Evolutionary conservation across 257 asterid genomes (phyloP), one percentile per base, ranked within the genome.

Genomic region (Agastache rugosa): DNA sequence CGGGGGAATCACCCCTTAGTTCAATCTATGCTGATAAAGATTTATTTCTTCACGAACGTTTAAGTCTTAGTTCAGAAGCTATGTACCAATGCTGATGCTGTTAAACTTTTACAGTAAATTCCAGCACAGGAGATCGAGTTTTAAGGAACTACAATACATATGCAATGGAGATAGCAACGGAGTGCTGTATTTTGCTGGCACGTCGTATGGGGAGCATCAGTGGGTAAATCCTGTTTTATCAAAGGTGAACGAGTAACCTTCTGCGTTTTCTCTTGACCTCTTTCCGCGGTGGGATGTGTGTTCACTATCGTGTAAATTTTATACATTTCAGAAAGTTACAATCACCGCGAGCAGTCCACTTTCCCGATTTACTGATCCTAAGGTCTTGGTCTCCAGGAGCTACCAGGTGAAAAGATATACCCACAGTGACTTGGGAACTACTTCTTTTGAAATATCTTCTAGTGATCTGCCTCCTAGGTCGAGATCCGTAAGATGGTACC

Each of bases 151-250:
- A 37, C 99, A 92, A 75, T 90, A 86, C 85, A 92, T 95, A 81
- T 83, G 98, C 37, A 92, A 95, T 55, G 99, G 99, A 55, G 98
- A 92, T 73, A 89, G 96, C 89, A 95, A 95, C 8, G 99, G 99
- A 31, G 93, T 90, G 54, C 76, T 95, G 83, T 87, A 86, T 86
- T 95, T 88, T 79, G 93, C 96, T 3, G 99, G 99, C 83, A 95
- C 98, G 3, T 92, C 97, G 63, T 92, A 87, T 50, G 99, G 98
- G 55, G 83, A 87, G 83, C 98, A 95, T 87, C 97, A 87, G 78
- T 92, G 98, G 98, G 89, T 95, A 35, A 95, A 95, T 78, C 99
- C 99, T 0, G 96, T 92, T 68, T 62, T 95, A 70, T 87, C 96
- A 0, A 90, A 95, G 98, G 99, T 95, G 85, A 61, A 12, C 47